A percentile compares a stretch with the other conserved stretches of the same genome.
Conservation (phyloP, 805 yeast genomes). For the Yarrowia sp. region DNA sequence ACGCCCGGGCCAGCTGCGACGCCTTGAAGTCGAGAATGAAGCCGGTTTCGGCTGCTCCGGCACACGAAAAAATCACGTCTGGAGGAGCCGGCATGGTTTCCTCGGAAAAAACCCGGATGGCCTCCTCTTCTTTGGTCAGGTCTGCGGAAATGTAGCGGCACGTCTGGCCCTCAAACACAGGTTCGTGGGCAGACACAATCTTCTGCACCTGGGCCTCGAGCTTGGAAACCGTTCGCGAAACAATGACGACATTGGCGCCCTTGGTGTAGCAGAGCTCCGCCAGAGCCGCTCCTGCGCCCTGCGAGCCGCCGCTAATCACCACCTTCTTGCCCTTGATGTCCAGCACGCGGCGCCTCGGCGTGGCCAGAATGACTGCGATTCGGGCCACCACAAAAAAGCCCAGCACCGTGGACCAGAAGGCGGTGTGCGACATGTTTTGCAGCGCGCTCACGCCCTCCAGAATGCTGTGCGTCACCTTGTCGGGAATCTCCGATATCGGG, state of each 20-base stretch:
- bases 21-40: conserved; percentile 71
- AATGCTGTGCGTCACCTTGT: conserved; percentile 10
- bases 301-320: conserved; percentile 91
- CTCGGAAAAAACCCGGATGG: conserved; percentile 56
- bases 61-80: conserved; percentile 82
- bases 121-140: conserved; percentile 61
- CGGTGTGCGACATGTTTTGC: conserved; percentile 31
- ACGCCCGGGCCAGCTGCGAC: conserved; percentile 65
- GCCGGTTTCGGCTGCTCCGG: conserved; percentile 84
- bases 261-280: conserved; percentile 62
- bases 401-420: conserved; percentile 24
- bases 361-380: conserved; percentile 22
- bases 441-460: conserved; percentile 31
- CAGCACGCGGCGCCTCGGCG: background rate
- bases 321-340: conserved; percentile 56
- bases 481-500: conserved; percentile 15
- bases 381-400: conserved; percentile 30
- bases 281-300: conserved; percentile 86
- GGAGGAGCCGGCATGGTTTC: conserved; percentile 55
- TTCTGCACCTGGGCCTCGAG: conserved; percentile 58
- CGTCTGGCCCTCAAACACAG: conserved; percentile 46
- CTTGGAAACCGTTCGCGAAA: conserved; percentile 76
- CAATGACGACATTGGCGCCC: conserved; percentile 72
- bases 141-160: conserved; percentile 66
- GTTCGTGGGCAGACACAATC: conserved; percentile 47